Base-by-base conservation (phyloP, 164 flowering plant genomes). In the Kalanchoe fedtschenkoi region DNA sequence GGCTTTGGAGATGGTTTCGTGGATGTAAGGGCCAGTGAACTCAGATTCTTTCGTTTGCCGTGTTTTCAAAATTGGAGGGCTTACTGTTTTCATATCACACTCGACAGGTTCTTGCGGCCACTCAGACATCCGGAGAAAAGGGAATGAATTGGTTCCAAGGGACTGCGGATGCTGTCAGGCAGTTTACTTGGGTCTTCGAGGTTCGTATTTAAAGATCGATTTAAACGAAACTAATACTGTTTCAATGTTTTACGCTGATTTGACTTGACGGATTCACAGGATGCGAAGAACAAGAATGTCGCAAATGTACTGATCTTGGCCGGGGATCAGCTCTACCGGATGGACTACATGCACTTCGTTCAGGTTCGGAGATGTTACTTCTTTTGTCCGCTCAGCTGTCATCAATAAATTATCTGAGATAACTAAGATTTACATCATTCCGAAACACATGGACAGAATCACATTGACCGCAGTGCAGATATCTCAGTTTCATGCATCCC, bases 281-380 rank as follows among this genome's bases (percentile, higher is more conserved):
- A 93, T 75, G 99, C 86, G 3, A 93, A 83, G 82, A 77, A 86
- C 71, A 82, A 85, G 65, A 74, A 90, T 42, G 70, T 90, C 38
- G 96, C 90, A 70, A 75, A 93, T 70, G 67, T 93, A 61, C 43
- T 90, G 66, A 88, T 90, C 53, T 72, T 90, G 65, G 83, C 86
- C 0, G 99, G 99, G 35, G 99, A 93, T 80, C 97, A 90, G 74
- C 90, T 93, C 21, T 90, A 93, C 61, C 69, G 99, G 21, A 93
- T 88, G 96, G 86, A 93, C 62, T 93, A 90, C 64, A 88, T 84
- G 92, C 86, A 90, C 69, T 80, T 93, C 44, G 65, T 93, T 62
- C 97, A 93, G 91, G 98, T 88, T 69, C 28, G 7, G 3, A 22
- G 24, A 51, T 4, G 5, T 26, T 2, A 19, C 22, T 21, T 58